Base-by-base conservation (phyloP, 2,329 filamentous ascomycete genomes). In the Cordyceps sp. region DNA sequence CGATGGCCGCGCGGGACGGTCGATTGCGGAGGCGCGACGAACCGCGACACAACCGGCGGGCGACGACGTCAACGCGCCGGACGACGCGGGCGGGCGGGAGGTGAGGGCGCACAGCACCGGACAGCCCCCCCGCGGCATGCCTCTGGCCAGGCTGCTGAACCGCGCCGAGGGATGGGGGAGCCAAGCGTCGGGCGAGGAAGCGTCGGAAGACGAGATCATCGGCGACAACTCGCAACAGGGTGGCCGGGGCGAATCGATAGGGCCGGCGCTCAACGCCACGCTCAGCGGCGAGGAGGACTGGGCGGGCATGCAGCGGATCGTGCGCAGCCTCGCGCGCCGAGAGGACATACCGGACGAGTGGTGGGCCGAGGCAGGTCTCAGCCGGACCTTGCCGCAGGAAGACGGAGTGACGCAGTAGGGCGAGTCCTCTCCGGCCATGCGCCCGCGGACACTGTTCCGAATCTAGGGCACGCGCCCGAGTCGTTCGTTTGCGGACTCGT, bases 331-430 rank as follows among this genome's bases (percentile, higher is more conserved):
- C 33, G 72, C 76, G 22, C 65, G 69, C 14, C 62, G 80, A 17
- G 69, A 82, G 45, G 79, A 86, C 43, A 78, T 90, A 33, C 78
- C 81, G 0, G 81, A 90, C 38, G 75, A 83, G 40, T 86, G 78
- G 73, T 92, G 83, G 83, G 70, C 71, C 36, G 67, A 71, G 44
- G 75, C 66, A 36, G 78, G 78, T 26, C 62, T 82, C 39, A 74
- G 64, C 45, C 68, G 74, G 39, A 75, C 63, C 12, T 53, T 72
- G 33, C 46, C 47, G 23, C 47, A 42, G 30, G 49, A 49, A 26
- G 49, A 42, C 33, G 39, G 34, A 32, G 26, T 29, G 17, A 30
- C 26, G 27, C 29, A 28, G 19, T 35, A 35, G 33, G n/a, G n/a
- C n/a, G n/a, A n/a, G n/a, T n/a, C n/a, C n/a, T n/a, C n/a, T n/a